These are phyloP conservation scores for Diaporthe vaccinii DNA, from an alignment of 2,329 filamentous ascomycete species.

Conservation along the genomic window DNA sequence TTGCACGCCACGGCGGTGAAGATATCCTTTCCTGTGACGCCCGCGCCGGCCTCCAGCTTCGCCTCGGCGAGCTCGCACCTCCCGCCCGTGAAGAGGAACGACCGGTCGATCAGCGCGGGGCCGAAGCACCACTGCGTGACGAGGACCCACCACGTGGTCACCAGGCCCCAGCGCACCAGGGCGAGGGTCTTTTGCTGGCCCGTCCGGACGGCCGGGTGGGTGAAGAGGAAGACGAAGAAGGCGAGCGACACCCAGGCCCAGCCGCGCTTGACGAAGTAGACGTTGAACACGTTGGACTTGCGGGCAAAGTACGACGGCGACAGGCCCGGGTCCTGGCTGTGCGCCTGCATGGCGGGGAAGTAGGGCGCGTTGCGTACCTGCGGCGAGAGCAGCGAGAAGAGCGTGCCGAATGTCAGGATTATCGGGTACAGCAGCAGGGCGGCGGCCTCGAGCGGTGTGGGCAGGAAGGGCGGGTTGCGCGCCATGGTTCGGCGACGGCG, in stretches of 20 bases:
- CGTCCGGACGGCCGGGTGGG: slow-evolving; percentile 69
- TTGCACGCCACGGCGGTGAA: slow-evolving; percentile 86
- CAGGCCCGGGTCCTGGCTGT: slow-evolving; percentile 62
- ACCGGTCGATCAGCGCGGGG: slow-evolving; percentile 87
- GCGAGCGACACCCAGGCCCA: slow-evolving; percentile 91
- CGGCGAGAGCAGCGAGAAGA: slow-evolving; percentile 85
- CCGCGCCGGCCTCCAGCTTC: slow-evolving; percentile 59
- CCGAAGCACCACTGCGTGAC: slow-evolving; percentile 99
- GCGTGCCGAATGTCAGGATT: slow-evolving; percentile 83
- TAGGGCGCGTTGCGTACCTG: slow-evolving; percentile 75
- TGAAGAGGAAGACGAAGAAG: slow-evolving; percentile 77
- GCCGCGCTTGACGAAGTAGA: slow-evolving; percentile 93
- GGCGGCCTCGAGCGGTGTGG: slow-evolving; percentile 76
- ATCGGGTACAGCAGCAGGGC: slow-evolving; percentile 80
- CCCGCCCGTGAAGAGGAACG: slow-evolving; percentile 90
- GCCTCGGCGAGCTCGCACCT: slow-evolving; percentile 75
- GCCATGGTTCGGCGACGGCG: slow-evolving; percentile 1
- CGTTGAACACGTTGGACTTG: slow-evolving; percentile 93
- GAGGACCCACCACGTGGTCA: slow-evolving; percentile 85
- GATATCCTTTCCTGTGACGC: slow-evolving; percentile 58
- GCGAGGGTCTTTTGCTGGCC: slow-evolving; percentile 54
- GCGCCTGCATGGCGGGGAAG: slow-evolving; percentile 72
- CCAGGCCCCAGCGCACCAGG: slow-evolving; percentile 73
- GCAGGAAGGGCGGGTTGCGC: slow-evolving; percentile 72
- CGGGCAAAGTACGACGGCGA: slow-evolving; percentile 91